phyloP scores from a whole-genome alignment of 1,139 yeast species.

The Zygosaccharomyces pseudobailii region DNA sequence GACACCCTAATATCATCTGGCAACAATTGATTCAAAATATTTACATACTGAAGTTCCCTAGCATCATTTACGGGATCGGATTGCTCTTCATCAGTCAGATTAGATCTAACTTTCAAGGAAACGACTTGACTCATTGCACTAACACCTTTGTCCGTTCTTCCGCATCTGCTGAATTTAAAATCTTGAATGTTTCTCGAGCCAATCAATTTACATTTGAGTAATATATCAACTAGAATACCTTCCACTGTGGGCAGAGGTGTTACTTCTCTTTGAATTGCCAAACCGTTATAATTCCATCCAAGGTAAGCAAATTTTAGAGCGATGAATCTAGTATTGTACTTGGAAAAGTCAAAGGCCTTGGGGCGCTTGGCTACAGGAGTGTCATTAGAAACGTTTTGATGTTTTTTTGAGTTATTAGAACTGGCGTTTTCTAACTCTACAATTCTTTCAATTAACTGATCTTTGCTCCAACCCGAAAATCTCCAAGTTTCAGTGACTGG shows the following conservation, averaged over 20 bases:
- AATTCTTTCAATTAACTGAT: constrained; percentile 37
- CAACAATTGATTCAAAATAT: constrained; percentile 66
- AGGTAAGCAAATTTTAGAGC: constrained; percentile 81
- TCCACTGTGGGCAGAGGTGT: constrained; percentile 89
- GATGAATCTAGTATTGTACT: constrained; percentile 60
- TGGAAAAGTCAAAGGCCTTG: constrained; percentile 63
- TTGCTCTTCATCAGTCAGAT: constrained; percentile 54
- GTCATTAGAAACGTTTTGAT: constrained; percentile 2
- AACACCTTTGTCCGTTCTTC: constrained; percentile 94
- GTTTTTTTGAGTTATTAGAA: constrained; percentile 7
- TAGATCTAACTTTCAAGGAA: constrained; percentile 70
- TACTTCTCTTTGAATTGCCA: constrained; percentile 71
- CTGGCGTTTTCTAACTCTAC: constrained; percentile 27
- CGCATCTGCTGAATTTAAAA: constrained; percentile 82
- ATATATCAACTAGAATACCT: constrained; percentile 64
- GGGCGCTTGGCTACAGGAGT: constrained; percentile 27
- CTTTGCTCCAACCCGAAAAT: constrained; percentile 38
- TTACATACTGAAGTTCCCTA: constrained; percentile 70
- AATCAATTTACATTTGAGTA: constrained; percentile 63
- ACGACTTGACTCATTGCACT: constrained; percentile 96
- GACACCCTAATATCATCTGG: constrained; percentile 84
- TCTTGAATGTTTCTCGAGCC: constrained; percentile 53
- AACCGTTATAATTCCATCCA: constrained; percentile 92
- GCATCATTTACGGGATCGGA: constrained; percentile 49
- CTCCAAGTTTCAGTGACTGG: constrained; percentile 5